Evolutionary conservation across 2,329 filamentous ascomycete genomes (phyloP), one percentile per base, ranked within the genome.

Genomic region (Bisporella sp.): DNA sequence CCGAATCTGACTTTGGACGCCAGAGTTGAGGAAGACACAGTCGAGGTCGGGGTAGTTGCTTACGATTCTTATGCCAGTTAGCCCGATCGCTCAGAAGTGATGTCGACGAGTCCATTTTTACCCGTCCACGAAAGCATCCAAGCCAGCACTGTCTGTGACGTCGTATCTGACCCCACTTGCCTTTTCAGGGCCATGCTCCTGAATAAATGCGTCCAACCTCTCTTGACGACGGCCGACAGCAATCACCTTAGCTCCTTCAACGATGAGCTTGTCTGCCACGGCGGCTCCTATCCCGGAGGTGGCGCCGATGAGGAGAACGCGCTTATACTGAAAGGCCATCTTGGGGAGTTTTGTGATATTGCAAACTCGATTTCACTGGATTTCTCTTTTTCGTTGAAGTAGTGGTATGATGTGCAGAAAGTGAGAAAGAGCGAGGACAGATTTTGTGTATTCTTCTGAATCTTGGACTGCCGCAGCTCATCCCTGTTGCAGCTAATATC

Each of bases 11-110:
- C 68, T 66, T 60, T 84, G 78, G 32, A 78, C 69, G 6, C 78
- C 79, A 0, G 79, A 74, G 60, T 82, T 82, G 46, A 83, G 65
- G 49, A 84, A 63, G 30, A 84, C 60, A 56, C 72, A 73, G 64
- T 82, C 78, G 31, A 83, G 71, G 31, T 72, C 65, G 0, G 78
- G 75, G 58, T 77, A 69, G 1, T 60, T 56, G 11, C 61, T 53
- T 6, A 66, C 63, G 32, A 73, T 45, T 12, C 56, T 59, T n/a
- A n/a, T n/a, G n/a, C n/a, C n/a, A n/a, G n/a, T n/a, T n/a, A n/a
- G n/a, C n/a, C n/a, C n/a, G n/a, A n/a, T n/a, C n/a, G n/a, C n/a
- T n/a, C 9, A 4, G 28, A 6, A 3, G 30, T 40, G 11, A n/a
- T 28, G 31, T 46, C 32, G 39, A 28, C n/a, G 12, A 46, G 4